Conservation (phyloP, 139 green algal species). For the Edaphochlamys debaryana region DNA sequence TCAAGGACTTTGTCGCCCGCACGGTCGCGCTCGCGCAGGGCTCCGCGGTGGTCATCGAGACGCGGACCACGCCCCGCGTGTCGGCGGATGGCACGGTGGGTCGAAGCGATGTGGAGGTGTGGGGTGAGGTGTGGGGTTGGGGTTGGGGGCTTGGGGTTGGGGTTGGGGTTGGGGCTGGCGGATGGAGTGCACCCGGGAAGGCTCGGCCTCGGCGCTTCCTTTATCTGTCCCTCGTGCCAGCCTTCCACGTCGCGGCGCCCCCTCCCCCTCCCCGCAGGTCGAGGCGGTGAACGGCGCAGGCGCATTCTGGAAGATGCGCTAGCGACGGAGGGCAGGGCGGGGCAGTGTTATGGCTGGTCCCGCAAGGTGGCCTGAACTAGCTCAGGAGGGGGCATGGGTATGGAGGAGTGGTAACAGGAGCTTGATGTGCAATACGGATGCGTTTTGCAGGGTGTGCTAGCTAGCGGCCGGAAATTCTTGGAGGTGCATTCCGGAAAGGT, state of each 20-base stretch:
- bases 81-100: too few relatives aligned
- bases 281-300: background rate
- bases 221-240: background rate
- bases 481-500: too few relatives aligned
- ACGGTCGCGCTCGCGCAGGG: background rate
- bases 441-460: too few relatives aligned
- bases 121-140: background rate
- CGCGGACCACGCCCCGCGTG: background rate
- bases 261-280: background rate
- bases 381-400: too few relatives aligned
- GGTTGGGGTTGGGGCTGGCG: background rate
- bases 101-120: too few relatives aligned
- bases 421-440: too few relatives aligned
- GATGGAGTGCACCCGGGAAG: too few relatives aligned
- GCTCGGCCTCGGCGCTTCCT: background rate
- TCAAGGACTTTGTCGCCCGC: slow-evolving; percentile 14
- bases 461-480: too few relatives aligned
- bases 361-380: too few relatives aligned
- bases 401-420: too few relatives aligned
- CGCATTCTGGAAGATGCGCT: slow-evolving; percentile 17
- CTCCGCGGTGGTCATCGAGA: background rate
- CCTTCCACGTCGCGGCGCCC: background rate
- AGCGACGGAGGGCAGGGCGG: too few relatives aligned
- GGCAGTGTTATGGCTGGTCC: too few relatives aligned
- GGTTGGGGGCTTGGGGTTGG: background rate